Base-by-base conservation (phyloP, 2,329 filamentous ascomycete species). In the Aspergillus caelatus region DNA sequence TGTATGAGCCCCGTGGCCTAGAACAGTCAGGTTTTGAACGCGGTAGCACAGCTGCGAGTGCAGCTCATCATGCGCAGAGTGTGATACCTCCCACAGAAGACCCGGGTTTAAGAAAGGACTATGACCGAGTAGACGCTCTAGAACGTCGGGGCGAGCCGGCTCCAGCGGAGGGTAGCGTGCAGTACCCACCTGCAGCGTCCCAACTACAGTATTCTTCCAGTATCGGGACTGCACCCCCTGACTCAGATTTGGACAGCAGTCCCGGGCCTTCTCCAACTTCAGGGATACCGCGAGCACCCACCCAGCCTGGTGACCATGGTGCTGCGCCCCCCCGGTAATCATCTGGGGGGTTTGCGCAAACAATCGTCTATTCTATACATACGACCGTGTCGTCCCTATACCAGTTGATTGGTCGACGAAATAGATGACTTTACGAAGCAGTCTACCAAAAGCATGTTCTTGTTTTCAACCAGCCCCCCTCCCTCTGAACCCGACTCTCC, bases 181-280 rank as follows among this genome's bases (percentile, higher is more conserved):
- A 52, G 7, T 61, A 52, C 30, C 39, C 57, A 11, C 43, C 45
- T 34, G 39, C 55, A 23, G 50, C 53, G 16, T 26, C 60, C 21
- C 64, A 64, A 30, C 43, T 21, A 28, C 62, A 36, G 6, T 62
- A 62, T 26, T 46, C 58, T 46, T 64, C 64, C 7, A 64, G 60
- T 28, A 16, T 57, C 11, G 62, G 63, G 14, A 57, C 60, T 39
- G 57, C 53, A 10, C 59, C 59, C n/a, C 62, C 28, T 26, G 66
- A 64, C 26, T 61, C 65, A 19, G 62, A 65, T 45, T 12, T 57
- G 30, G 66, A 66, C 23, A 63, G 62, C 23, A 65, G 61, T 12
- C 60, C 62, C 9, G 41, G 61, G 12, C 59, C 32, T 9, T 65
- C 62, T 23, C 62, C 62, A 1, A 52, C 36, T 12, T 62, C 54